phyloP scores from a whole-genome alignment of 2,329 filamentous ascomycete genomes.

The Juglanconis sp. region DNA sequence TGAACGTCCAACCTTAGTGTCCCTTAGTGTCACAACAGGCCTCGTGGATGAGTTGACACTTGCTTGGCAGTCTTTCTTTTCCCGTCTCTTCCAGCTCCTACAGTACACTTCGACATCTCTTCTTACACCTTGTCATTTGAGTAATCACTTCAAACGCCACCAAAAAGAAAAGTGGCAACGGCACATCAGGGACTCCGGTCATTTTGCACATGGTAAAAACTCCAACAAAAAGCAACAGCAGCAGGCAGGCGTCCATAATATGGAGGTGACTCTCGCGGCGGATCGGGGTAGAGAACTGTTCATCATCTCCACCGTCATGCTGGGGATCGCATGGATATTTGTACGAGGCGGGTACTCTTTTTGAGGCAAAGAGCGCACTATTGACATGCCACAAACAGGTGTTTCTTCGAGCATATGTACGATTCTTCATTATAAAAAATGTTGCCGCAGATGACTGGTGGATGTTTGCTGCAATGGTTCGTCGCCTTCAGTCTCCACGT shows the following conservation, averaged over 20 bases:
- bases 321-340: slow-evolving; percentile 6
- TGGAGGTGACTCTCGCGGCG: not conserved
- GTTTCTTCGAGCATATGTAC: slow-evolving; percentile 42
- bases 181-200: too few relatives aligned
- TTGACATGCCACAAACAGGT: slow-evolving; percentile 20
- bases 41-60: too few relatives aligned
- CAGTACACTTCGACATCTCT: too few relatives aligned
- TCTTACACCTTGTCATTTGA: too few relatives aligned
- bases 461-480: slow-evolving; percentile 44
- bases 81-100: too few relatives aligned
- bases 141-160: too few relatives aligned
- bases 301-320: not conserved
- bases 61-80: too few relatives aligned
- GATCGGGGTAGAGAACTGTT: slow-evolving; percentile 6
- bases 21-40: too few relatives aligned
- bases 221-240: not conserved
- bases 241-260: not conserved
- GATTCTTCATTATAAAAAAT: slow-evolving; percentile 39
- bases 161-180: too few relatives aligned
- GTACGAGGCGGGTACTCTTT: not conserved
- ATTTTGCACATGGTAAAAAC: too few relatives aligned
- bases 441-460: slow-evolving; percentile 45
- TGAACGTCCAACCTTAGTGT: too few relatives aligned
- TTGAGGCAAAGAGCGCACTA: not conserved
- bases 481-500: not conserved